phyloP scores from a whole-genome alignment of 495 filamentous ascomycete genomes.

The Podospora anserina region DNA sequence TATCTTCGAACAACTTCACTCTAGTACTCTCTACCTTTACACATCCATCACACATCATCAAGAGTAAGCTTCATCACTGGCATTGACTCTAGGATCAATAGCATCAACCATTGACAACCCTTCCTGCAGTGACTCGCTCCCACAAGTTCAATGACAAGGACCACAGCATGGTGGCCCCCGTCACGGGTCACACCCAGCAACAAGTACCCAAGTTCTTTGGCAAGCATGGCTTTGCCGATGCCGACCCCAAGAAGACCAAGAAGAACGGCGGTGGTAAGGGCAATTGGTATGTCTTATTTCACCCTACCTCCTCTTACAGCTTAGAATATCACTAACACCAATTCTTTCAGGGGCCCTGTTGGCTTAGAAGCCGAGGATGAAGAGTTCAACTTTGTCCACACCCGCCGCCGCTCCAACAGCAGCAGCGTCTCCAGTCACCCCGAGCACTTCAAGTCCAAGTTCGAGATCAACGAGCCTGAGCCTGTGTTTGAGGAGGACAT shows the following conservation, averaged over 20 bases:
- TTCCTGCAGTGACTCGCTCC: constrained; percentile 77
- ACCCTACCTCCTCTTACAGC: constrained; percentile 3
- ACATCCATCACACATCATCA: constrained; percentile 21
- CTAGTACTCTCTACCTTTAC: constrained; percentile 3
- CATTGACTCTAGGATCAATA: constrained; percentile 22
- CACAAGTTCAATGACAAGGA: constrained; percentile 90
- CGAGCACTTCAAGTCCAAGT: constrained; percentile 79
- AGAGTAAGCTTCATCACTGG: constrained; percentile 26
- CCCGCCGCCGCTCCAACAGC: constrained; percentile 89
- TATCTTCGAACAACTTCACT: background rate
- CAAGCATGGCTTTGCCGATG: constrained; percentile 77
- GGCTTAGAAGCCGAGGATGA: constrained; percentile 82
- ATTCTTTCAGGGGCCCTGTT: constrained; percentile 63
- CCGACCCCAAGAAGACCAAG: constrained; percentile 89
- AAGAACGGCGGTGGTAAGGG: constrained; percentile 91
- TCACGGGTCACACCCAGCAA: constrained; percentile 61
- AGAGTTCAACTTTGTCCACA: constrained; percentile 74
- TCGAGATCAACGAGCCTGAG: constrained; percentile 77
- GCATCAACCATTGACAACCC: constrained; percentile 19
- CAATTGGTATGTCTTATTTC: constrained; percentile 70
- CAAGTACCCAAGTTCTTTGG: constrained; percentile 86
- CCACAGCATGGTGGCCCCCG: constrained; percentile 64
- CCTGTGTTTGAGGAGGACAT: constrained; percentile 85
- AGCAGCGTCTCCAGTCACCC: constrained; percentile 61
- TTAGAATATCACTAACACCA: constrained; percentile 13